Conservation (phyloP, 495 filamentous ascomycete genomes). For the Penicillium ucsense region DNA sequence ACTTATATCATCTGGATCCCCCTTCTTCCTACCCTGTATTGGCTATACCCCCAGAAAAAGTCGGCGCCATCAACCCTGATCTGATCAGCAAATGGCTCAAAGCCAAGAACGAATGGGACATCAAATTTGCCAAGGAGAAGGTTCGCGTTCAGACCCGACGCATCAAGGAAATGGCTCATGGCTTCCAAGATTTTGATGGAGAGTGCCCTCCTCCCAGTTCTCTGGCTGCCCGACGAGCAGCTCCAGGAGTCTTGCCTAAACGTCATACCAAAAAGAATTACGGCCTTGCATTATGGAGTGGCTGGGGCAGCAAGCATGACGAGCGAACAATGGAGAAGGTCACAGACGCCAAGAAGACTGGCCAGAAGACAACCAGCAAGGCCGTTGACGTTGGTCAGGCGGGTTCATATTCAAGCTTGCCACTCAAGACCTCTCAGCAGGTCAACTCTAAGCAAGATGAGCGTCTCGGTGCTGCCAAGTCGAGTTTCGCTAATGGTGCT, state of each 20-base stretch:
- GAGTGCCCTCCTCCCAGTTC: conserved; percentile 78
- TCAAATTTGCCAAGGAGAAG: conserved; percentile 55
- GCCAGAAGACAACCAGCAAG: conserved; percentile 15
- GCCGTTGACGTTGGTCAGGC: conserved; percentile 30
- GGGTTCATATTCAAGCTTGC: conserved; percentile 21
- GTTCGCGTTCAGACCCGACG: conserved; percentile 58
- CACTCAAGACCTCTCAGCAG: conserved; percentile 2
- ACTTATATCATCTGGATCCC: conserved; percentile 55
- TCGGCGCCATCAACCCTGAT: conserved; percentile 70
- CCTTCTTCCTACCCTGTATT: conserved; percentile 52
- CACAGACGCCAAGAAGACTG: conserved; percentile 18
- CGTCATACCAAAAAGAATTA: conserved; percentile 45
- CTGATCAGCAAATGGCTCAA: conserved; percentile 78
- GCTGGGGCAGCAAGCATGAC: conserved; percentile 83
- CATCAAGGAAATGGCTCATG: conserved; percentile 56
- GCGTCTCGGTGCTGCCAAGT: not conserved
- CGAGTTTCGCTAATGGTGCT: not conserved
- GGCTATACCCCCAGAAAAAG: conserved; percentile 45
- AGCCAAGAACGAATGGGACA: conserved; percentile 60
- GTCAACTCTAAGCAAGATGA: not conserved
- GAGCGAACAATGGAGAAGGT: conserved; percentile 54
- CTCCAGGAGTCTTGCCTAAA: conserved; percentile 44
- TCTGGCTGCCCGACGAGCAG: conserved; percentile 57
- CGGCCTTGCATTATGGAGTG: conserved; percentile 72
- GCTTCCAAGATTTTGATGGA: conserved; percentile 60